Evolutionary conservation across 1,284 basidiomycete genomes (phyloP).

Genomic region (Prillingera fragicola): DNA sequence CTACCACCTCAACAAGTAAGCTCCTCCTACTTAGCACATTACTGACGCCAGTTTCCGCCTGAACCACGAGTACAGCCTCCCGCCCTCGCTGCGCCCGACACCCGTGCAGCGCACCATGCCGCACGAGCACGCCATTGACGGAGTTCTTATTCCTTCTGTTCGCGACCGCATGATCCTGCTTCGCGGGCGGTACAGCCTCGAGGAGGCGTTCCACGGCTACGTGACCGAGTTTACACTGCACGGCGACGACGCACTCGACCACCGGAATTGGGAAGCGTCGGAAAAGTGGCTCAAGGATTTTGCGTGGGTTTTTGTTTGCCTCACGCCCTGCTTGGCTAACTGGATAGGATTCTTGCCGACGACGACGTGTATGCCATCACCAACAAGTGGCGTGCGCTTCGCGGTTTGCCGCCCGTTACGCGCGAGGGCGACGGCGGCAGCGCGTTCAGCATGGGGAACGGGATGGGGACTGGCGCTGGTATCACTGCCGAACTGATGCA

Average conservation of each 20-base stretch:
- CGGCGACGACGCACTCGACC: slow-evolving; percentile 79
- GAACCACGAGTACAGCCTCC: slow-evolving; percentile 70
- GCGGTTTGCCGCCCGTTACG: slow-evolving; percentile 28
- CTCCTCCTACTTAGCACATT: neutral
- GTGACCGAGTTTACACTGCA: slow-evolving; percentile 62
- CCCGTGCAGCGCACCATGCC: slow-evolving; percentile 78
- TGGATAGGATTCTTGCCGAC: slow-evolving; percentile 36
- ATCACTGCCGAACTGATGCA: too few relatives aligned
- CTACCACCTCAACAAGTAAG: slow-evolving; percentile 74
- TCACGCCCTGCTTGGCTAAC: neutral
- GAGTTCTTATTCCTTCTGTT: slow-evolving; percentile 75
- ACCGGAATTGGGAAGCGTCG: slow-evolving; percentile 79
- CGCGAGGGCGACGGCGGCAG: too few relatives aligned
- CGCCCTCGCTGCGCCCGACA: slow-evolving; percentile 76
- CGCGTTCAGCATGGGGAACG: too few relatives aligned
- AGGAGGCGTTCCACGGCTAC: slow-evolving; percentile 32
- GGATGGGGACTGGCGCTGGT: too few relatives aligned
- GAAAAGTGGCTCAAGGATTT: slow-evolving; percentile 76
- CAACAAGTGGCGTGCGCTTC: slow-evolving; percentile 38
- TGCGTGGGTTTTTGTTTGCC: slow-evolving; percentile 53
- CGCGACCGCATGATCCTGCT: slow-evolving; percentile 82
- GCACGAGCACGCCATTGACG: slow-evolving; percentile 85
- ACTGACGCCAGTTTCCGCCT: slow-evolving; percentile 40
- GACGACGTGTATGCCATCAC: slow-evolving; percentile 40
- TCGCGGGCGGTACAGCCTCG: slow-evolving; percentile 52